These are phyloP conservation scores for Coccomyxa sp. DNA, from an alignment of 139 green algal species.

Conservation along the genomic window DNA sequence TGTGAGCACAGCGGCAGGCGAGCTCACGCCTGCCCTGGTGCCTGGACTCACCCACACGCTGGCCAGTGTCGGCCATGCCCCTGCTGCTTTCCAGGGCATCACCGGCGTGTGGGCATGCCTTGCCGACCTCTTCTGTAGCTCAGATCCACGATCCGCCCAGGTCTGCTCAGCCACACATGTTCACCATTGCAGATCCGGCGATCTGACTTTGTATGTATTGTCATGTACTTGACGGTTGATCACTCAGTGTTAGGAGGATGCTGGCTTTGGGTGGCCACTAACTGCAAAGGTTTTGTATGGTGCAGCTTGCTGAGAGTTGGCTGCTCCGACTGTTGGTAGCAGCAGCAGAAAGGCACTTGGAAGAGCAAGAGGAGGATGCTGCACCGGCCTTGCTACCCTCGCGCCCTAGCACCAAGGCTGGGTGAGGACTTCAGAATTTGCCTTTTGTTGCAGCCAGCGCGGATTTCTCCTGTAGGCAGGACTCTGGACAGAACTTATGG, in stretches of 20 bases:
- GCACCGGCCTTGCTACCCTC: background rate
- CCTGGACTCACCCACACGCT: background rate
- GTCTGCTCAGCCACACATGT: background rate
- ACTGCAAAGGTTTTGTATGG: background rate
- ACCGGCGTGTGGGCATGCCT: background rate
- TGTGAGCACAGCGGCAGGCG: background rate
- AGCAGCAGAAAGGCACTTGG: background rate
- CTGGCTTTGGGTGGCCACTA: background rate
- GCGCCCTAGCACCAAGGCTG: background rate
- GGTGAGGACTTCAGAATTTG: background rate
- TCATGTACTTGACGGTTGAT: too few species aligned
- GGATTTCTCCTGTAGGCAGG: background rate
- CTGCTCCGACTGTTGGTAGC: background rate
- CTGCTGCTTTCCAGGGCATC: background rate
- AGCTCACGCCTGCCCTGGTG: background rate
- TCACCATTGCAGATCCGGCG: too few species aligned
- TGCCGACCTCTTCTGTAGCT: background rate
- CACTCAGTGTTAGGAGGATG: background rate
- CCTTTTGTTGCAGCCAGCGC: too few species aligned
- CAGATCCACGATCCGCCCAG: background rate
- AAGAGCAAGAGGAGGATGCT: background rate
- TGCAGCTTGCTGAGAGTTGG: background rate
- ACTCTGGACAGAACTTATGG: too few species aligned
- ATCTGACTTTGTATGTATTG: too few species aligned
- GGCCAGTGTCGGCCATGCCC: background rate